A percentile compares a stretch with the other conserved stretches of the same genome.
Conservation (phyloP, 2,329 filamentous ascomycete genomes). For the Endocalyx cinctus region DNA sequence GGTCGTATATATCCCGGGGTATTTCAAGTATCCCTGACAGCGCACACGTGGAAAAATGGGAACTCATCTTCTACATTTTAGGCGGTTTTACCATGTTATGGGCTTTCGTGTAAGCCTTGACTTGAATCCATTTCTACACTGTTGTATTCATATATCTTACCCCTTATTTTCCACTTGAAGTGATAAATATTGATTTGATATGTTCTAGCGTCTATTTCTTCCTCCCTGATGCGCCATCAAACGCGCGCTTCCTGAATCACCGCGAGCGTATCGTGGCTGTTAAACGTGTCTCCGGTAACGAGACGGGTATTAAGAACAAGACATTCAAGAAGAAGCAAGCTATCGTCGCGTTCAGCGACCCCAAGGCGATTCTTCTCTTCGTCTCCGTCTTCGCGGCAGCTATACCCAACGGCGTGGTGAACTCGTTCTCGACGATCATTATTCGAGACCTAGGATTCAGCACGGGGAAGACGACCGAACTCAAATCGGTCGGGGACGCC, state of each 20-base stretch:
- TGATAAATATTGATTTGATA: too few species aligned
- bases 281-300: constrained; percentile 25
- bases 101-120: too few species aligned
- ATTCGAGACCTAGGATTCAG: constrained; percentile 30
- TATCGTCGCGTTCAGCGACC: constrained; percentile 22
- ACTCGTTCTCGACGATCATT: constrained; percentile 31
- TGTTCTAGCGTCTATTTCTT: constrained; percentile 26
- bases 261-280: constrained; percentile 26
- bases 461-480: constrained; percentile 28
- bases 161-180: too few species aligned
- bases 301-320: constrained; percentile 32
- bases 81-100: constrained; percentile 29
- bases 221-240: constrained; percentile 28
- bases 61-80: constrained; percentile 30
- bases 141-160: too few species aligned
- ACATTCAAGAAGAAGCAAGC: constrained; percentile 25
- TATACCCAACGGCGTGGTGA: constrained; percentile 29
- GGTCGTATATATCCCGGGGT: constrained; percentile 29
- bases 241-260: constrained; percentile 24
- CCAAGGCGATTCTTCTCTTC: constrained; percentile 25
- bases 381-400: constrained; percentile 15
- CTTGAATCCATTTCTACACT: too few species aligned
- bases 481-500: constrained; percentile 32
- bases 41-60: constrained; percentile 24
- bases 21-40: constrained; percentile 22